These are phyloP conservation scores for Boeremia exigua DNA, from an alignment of 2,329 filamentous ascomycete species.

Conservation along the genomic window DNA sequence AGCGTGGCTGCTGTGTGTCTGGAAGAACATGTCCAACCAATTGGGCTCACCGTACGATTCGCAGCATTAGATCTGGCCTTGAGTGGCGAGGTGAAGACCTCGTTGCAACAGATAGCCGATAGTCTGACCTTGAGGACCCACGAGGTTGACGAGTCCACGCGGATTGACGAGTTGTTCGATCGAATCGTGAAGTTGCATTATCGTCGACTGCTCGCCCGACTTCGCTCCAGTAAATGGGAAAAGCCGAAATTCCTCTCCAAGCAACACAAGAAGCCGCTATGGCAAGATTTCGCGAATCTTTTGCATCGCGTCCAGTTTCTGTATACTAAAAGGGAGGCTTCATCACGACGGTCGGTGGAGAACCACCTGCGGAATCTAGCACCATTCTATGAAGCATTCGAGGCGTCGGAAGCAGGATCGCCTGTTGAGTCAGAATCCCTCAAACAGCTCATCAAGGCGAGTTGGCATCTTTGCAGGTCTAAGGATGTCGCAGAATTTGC, in stretches of 20 bases:
- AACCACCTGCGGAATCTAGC: background rate
- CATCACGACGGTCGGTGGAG: constrained; percentile 1
- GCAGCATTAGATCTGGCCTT: constrained; percentile 7
- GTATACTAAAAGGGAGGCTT: constrained; percentile 6
- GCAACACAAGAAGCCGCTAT: constrained; percentile 13
- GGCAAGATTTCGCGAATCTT: constrained; percentile 10
- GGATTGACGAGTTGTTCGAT: background rate
- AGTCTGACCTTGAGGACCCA: background rate
- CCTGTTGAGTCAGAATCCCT: background rate
- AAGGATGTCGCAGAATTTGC: constrained; percentile 3
- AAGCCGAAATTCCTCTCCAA: constrained; percentile 12
- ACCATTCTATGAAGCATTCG: constrained; percentile 2
- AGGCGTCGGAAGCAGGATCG: background rate
- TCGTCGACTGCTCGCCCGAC: constrained; percentile 12
- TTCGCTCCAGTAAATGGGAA: constrained; percentile 11
- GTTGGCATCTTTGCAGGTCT: constrained; percentile 2
- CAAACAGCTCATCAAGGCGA: constrained; percentile 5
- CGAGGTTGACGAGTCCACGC: background rate
- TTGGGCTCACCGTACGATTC: constrained; percentile 3
- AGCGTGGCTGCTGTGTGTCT: constrained; percentile 14
- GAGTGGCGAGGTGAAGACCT: background rate
- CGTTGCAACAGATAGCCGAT: background rate
- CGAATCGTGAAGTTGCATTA: constrained; percentile 3
- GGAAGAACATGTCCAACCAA: constrained; percentile 4
- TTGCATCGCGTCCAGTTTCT: constrained; percentile 10